Base-by-base conservation (phyloP, 176 grass and related monocot genomes). In the Eragrostis nindensis region DNA sequence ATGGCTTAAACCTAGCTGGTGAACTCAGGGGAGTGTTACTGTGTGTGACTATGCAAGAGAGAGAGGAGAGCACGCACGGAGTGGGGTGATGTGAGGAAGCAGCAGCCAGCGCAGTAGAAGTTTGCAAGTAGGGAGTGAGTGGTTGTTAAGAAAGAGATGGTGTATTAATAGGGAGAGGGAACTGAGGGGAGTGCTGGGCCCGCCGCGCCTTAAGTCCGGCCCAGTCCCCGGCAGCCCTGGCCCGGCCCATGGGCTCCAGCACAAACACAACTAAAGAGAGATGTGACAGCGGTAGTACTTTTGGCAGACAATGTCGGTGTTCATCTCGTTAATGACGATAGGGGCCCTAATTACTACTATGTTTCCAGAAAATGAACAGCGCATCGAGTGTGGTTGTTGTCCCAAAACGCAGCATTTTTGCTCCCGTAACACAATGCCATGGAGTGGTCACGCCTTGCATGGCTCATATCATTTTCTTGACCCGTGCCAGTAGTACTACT, bases 121-220 rank as follows among this genome's bases (percentile, higher is more conserved):
- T 3, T 19, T 48, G 74, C 56, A 62, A 32, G 47, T 15, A n/a
- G 70, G 1, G 80, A 64, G 27, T 8, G 16, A 36, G 54, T 25
- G 78, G 72, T 66, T 62, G 70, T 80, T 54, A 47, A 25, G 69
- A 81, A 81, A 75, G 56, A 81, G 82, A 76, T 66, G 29, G 83
- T 39, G 71, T 44, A 89, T 86, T 82, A 73, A 78, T 82, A 68
- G 78, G 47, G 57, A 16, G 18, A 21, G 18, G 46, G 10, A 63
- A 79, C 47, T 50, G 26, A 38, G 68, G 30, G 21, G 1, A 65
- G 14, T 10, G 56, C 15, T 42, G 78, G 77, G 46, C 64, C 71
- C 48, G 43, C 64, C 26, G 21, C 5, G 0, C 65, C 48, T 77
- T 30, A 62, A 67, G 48, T 48, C 16, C 60, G n/a, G 60, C 68